Conservation (phyloP, 768 basidiomycete genomes). For the Naematelia encephala region DNA sequence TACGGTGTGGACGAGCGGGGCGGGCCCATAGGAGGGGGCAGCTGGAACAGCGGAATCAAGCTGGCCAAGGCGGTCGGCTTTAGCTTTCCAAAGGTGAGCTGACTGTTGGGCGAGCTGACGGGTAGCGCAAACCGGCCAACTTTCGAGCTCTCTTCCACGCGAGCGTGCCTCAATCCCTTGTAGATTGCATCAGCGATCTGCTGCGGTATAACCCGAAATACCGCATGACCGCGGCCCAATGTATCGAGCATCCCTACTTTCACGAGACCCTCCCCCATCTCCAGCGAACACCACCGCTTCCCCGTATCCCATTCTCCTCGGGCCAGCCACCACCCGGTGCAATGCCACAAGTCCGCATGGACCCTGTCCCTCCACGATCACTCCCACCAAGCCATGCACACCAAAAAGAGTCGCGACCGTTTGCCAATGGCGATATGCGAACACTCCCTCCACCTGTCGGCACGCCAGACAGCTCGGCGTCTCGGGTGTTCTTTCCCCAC, state of each 20-base stretch:
- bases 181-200: conserved; percentile 88
- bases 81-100: conserved; percentile 77
- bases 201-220: conserved; percentile 86
- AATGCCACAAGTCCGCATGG: neutral
- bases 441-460: conserved; percentile 40
- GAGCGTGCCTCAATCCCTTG: conserved; percentile 69
- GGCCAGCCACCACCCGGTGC: conserved; percentile 40
- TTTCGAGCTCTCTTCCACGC: conserved; percentile 70
- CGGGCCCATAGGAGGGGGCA: conserved; percentile 74
- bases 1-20: conserved; percentile 74
- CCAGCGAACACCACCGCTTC: conserved; percentile 46
- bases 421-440: conserved; percentile 45
- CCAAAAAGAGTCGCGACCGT: conserved; percentile 40
- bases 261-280: conserved; percentile 60
- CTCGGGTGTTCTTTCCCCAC: conserved; percentile 50
- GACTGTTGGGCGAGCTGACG: neutral
- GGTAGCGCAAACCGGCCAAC: conserved; percentile 51
- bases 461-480: conserved; percentile 30
- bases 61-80: conserved; percentile 85
- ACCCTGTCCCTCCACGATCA: conserved; percentile 24
- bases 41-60: conserved; percentile 78
- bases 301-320: conserved; percentile 44
- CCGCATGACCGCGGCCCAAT: conserved; percentile 80
- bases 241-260: conserved; percentile 84
- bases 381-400: conserved; percentile 42